phyloP scores from a whole-genome alignment of 495 filamentous ascomycete species.

The Diplogelasinospora grovesii region DNA sequence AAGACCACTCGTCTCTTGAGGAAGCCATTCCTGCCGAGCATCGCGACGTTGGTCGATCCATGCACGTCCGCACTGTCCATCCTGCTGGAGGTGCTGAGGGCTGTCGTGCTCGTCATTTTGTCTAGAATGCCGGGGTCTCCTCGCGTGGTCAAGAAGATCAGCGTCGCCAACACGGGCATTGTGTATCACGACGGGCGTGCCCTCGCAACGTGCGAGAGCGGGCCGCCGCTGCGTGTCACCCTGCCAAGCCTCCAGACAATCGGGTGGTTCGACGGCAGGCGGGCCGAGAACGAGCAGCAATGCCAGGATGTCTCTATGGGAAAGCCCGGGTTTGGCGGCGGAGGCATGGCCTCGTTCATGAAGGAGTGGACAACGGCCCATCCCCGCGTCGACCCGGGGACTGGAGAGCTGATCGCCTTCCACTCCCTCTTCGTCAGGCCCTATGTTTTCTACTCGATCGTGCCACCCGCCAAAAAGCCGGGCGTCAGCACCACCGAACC shows the following conservation, averaged over 20 bases:
- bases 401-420: conserved; percentile 56
- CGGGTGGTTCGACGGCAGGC: conserved; percentile 57
- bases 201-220: conserved; percentile 60
- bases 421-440: conserved; percentile 54
- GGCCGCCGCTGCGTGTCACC: conserved; percentile 56
- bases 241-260: conserved; percentile 55
- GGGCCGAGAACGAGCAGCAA: conserved; percentile 5
- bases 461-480: conserved; percentile 26
- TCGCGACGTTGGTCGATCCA: conserved; percentile 1
- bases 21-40: conserved; percentile 5
- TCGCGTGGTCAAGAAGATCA: conserved; percentile 49
- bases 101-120: neutral
- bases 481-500: too few relatives aligned
- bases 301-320: too few relatives aligned
- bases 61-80: neutral
- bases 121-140: conserved; percentile 45
- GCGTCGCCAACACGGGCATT: conserved; percentile 57
- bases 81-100: neutral
- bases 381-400: conserved; percentile 53
- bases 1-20: conserved; percentile 28
- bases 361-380: conserved; percentile 65
- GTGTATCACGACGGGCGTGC: conserved; percentile 60
- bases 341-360: conserved; percentile 47
- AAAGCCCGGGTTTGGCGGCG: conserved; percentile 46
- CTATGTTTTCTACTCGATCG: conserved; percentile 59